Percentiles rank a stretch among this genome's conserved stretches.
Conservation (phyloP, 495 filamentous ascomycete species). For the Penicillium robsamsonii region DNA sequence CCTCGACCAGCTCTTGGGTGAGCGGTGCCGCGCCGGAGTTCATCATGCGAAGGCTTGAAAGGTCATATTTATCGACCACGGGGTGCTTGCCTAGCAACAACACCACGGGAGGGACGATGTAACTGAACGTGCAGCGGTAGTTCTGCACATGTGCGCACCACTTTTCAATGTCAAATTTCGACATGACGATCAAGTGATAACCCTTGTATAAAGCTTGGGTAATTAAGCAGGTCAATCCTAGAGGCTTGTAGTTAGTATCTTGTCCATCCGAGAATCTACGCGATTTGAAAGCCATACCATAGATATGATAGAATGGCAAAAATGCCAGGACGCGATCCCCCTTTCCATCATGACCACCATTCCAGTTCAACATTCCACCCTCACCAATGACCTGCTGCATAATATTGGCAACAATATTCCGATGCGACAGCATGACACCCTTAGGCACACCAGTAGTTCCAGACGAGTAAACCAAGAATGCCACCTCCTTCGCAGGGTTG, state of each 20-base stretch:
- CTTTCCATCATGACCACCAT: conserved; percentile 58
- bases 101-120: conserved; percentile 83
- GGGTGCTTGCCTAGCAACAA: conserved; percentile 79
- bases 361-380: conserved; percentile 54
- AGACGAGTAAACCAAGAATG: conserved; percentile 78
- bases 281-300: conserved; percentile 55
- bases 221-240: conserved; percentile 68
- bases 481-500: conserved; percentile 45
- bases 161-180: conserved; percentile 77
- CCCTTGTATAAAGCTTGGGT: conserved; percentile 66
- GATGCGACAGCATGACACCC: conserved; percentile 85
- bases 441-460: conserved; percentile 94
- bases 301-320: conserved; percentile 94
- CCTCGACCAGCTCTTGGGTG: conserved; percentile 75
- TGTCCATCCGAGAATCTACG: conserved; percentile 41
- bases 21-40: conserved; percentile 89
- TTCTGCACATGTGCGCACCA: conserved; percentile 76
- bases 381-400: conserved; percentile 59
- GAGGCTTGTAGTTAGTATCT: conserved; percentile 54
- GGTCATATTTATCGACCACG: conserved; percentile 72
- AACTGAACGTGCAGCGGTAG: conserved; percentile 71
- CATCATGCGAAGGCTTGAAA: conserved; percentile 76
- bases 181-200: conserved; percentile 69
- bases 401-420: conserved; percentile 75
- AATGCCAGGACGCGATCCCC: conserved; percentile 76